Conservation (phyloP, 2,329 filamentous ascomycete species). For the Madurella fahalii region DNA sequence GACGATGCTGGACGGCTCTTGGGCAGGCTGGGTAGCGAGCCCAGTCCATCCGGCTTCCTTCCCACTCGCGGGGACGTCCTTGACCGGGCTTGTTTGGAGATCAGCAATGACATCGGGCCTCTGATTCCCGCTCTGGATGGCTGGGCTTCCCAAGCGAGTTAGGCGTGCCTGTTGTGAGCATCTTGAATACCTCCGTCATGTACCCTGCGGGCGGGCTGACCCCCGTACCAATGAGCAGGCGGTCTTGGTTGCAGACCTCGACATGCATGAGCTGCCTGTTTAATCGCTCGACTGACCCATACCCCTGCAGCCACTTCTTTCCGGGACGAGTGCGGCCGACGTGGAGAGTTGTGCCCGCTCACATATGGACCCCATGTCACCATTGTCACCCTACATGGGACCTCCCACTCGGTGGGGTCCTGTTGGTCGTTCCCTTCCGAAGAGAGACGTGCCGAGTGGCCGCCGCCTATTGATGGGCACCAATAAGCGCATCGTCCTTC, state of each 20-base stretch:
- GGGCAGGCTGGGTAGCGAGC: background rate
- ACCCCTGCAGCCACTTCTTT: conserved; percentile 28
- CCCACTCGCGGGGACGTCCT: background rate
- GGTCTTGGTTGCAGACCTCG: conserved; percentile 19
- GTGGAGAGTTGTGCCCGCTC: conserved; percentile 20
- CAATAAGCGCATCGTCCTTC: conserved; percentile 28
- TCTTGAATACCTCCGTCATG: conserved; percentile 20
- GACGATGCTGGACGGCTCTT: background rate
- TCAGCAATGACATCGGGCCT: conserved; percentile 16
- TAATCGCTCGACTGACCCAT: conserved; percentile 31
- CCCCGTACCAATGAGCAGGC: conserved; percentile 30
- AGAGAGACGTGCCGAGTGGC: conserved; percentile 27
- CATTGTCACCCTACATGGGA: conserved; percentile 14
- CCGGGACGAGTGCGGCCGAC: conserved; percentile 16
- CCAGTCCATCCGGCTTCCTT: too few relatives aligned
- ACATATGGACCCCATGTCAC: conserved; percentile 23
- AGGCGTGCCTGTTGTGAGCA: conserved; percentile 18
- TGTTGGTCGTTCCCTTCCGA: conserved; percentile 29
- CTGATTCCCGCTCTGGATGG: conserved; percentile 10
- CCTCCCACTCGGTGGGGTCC: conserved; percentile 27
- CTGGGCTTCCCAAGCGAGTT: conserved; percentile 20
- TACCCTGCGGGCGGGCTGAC: conserved; percentile 21
- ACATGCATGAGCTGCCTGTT: conserved; percentile 31
- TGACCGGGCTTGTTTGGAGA: conserved; percentile 12
- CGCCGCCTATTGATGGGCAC: conserved; percentile 24